Evolutionary conservation across 306 rosid genomes (phyloP), one percentile per base, ranked within the genome.

Genomic region (Cicer arietinum): DNA sequence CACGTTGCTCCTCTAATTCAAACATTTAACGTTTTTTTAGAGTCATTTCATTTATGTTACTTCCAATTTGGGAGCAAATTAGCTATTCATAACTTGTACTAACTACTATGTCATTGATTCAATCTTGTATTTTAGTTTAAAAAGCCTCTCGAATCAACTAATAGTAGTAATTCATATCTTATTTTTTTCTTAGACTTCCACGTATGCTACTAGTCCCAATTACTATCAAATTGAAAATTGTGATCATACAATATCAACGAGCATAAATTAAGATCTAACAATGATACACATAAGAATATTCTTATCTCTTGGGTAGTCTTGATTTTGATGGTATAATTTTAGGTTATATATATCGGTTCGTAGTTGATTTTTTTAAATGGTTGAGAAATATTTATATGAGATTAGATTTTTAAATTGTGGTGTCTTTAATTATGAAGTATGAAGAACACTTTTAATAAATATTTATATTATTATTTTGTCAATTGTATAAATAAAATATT

Each of bases 1-100:
- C 81, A 64, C 79, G 80, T 70, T 67, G 47, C 8, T 39, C 5
- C 10, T 60, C 64, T 66, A 7, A 9, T 60, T 60, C 16, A 35
- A 59, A 60, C 10, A 53, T 14, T 51, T 17, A 4, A 11, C 1
- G 11, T 2, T 6, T 58, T 58, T 25, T 25, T 6, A 22, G 6
- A 14, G 25, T 40, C 14, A 16, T 9, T 65, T 51, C 37, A n/a
- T 14, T 17, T 12, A 42, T 57, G 14, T 42, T 72, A 41, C 41
- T 39, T 11, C 46, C 7, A 50, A 52, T 68, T 25, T 47, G 30
- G 42, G 37, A 14, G 16, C 16, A 17, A 69, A 50, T 25, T 50
- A 53, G 43, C 16, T 63, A n/a, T 62, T 62, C 48, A 51, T 39
- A 51, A 50, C 75, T 22, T 6, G 14, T 30, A 43, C 6, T 7